Evolutionary conservation across 169 alveolate species (phyloP).

Genomic region (Plasmodium vivax): DNA sequence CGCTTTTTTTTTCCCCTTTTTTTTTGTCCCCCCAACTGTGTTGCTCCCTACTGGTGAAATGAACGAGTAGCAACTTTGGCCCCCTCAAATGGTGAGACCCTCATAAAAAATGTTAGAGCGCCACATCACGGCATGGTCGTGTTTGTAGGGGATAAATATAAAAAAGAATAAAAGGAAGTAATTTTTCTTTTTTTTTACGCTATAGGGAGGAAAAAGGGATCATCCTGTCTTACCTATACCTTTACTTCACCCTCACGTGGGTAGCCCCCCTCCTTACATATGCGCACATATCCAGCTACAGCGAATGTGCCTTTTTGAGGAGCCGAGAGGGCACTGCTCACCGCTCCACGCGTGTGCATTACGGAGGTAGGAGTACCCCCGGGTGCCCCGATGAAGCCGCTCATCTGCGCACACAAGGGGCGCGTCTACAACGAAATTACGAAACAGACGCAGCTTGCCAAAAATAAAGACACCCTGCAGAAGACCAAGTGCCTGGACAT

Average conservation of each 20-base stretch:
- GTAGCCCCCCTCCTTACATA: neutral
- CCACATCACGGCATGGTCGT: neutral
- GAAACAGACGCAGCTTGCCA: slow-evolving; percentile 5
- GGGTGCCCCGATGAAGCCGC: neutral
- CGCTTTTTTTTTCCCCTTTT: neutral
- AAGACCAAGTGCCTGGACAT: slow-evolving; percentile 26
- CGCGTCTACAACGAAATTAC: slow-evolving; percentile 43
- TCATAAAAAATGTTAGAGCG: neutral
- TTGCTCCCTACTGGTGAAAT: neutral
- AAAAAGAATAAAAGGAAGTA: neutral
- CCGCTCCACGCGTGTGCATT: neutral
- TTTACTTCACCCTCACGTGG: neutral
- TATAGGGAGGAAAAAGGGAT: neutral
- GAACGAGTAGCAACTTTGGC: neutral
- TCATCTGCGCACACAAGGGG: slow-evolving; percentile 13
- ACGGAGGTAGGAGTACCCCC: neutral
- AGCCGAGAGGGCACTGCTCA: neutral
- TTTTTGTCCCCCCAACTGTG: neutral
- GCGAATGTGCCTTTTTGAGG: neutral
- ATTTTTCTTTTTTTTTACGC: neutral
- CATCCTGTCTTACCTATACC: neutral
- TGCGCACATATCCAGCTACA: neutral
- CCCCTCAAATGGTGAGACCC: neutral
- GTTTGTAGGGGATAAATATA: neutral
- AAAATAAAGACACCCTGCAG: slow-evolving; percentile 41